phyloP scores from a whole-genome alignment of 2,329 filamentous ascomycete genomes.

The Cadophora malorum region DNA sequence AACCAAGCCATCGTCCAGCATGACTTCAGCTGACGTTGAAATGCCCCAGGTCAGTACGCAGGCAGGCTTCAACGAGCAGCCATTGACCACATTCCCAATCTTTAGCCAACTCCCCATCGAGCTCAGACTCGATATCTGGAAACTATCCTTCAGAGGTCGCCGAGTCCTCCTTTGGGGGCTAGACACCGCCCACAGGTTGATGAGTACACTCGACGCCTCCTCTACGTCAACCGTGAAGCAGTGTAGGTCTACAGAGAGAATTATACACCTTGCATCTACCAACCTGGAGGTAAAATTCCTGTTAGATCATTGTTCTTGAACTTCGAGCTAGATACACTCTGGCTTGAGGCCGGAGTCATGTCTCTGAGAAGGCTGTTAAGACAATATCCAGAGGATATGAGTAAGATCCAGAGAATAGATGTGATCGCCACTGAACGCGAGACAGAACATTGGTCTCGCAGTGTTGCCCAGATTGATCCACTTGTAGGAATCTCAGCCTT shows the following conservation, averaged over 20 bases:
- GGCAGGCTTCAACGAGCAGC: neutral
- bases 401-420: neutral
- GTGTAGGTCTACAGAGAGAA: neutral
- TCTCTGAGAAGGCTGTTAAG: neutral
- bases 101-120: neutral
- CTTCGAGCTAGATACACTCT: neutral
- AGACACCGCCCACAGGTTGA: neutral
- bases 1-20: neutral
- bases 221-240: neutral
- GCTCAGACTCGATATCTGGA: neutral
- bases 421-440: neutral
- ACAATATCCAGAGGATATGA: neutral
- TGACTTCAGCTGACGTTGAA: neutral
- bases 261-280: neutral
- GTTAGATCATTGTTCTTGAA: neutral
- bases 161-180: neutral
- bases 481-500: neutral
- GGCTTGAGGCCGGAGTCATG: neutral
- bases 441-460: neutral
- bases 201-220: neutral
- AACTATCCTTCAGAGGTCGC: neutral
- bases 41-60: neutral
- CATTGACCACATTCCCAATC: neutral
- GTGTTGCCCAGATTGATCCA: neutral
- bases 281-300: neutral